These are phyloP conservation scores for Chrysoporthe deuterocubensis DNA, from an alignment of 2,329 filamentous ascomycete genomes.

Conservation along the genomic window DNA sequence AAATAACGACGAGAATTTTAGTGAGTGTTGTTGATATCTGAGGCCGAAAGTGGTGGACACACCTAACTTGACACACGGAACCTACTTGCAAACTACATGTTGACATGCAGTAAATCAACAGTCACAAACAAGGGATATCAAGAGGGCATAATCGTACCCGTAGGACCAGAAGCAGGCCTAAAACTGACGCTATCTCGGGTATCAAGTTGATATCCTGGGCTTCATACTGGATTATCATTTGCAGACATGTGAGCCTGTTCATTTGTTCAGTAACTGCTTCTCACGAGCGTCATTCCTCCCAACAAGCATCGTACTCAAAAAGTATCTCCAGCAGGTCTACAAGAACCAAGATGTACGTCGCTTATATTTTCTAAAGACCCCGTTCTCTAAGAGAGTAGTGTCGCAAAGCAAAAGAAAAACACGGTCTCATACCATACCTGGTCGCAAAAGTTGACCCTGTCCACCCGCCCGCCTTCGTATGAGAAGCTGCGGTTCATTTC, in stretches of 20 bases:
- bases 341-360: background rate
- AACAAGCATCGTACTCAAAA: background rate
- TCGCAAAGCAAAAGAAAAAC: background rate
- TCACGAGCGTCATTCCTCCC: background rate
- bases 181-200: background rate
- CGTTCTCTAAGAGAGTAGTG: no score
- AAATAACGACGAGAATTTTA: background rate
- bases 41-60: background rate
- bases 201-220: background rate
- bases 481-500: conserved; percentile 34
- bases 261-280: background rate
- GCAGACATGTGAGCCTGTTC: background rate
- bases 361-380: background rate
- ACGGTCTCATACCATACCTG: conserved; percentile 10
- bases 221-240: background rate
- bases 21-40: background rate
- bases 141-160: background rate
- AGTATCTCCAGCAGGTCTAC: background rate
- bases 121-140: background rate
- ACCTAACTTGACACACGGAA: background rate
- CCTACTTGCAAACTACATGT: background rate
- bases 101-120: background rate
- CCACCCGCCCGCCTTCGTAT: background rate
- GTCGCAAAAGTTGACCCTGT: background rate
- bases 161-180: background rate